These are phyloP conservation scores for Phylloboletellus chloephorus DNA, from an alignment of 1,284 basidiomycete species.

Conservation along the genomic window DNA sequence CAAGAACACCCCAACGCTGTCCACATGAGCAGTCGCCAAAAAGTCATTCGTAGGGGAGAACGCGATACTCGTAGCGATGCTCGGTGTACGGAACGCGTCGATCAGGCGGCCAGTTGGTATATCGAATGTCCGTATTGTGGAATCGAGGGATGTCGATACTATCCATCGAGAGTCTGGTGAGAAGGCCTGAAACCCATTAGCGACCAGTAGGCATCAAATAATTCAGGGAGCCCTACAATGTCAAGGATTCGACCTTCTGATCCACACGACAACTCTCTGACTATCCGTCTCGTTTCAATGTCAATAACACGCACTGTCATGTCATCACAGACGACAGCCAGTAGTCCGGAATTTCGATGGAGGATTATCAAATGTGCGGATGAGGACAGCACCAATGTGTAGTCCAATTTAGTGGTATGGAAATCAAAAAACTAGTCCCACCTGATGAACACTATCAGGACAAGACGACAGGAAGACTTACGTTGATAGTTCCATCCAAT, in stretches of 20 bases:
- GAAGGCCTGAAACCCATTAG: conserved; percentile 57
- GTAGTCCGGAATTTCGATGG: conserved; percentile 83
- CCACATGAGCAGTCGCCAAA: conserved; percentile 90
- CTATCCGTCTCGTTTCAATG: conserved; percentile 83
- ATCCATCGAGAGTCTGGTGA: conserved; percentile 95
- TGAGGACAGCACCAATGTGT: conserved; percentile 65
- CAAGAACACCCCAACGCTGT: conserved; percentile 89
- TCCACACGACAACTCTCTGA: conserved; percentile 76
- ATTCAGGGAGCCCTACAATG: conserved; percentile 47
- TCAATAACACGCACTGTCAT: conserved; percentile 82
- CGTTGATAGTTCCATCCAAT: conserved; percentile 83
- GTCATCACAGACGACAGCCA: conserved; percentile 85
- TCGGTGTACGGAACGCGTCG: conserved; percentile 88
- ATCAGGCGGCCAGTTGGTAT: conserved; percentile 90
- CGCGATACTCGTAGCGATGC: conserved; percentile 83
- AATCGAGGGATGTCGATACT: conserved; percentile 84
- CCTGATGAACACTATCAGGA: conserved; percentile 5
- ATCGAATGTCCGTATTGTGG: conserved; percentile 92
- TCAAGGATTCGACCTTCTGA: conserved; percentile 81
- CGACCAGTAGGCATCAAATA: background rate
- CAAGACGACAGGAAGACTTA: conserved; percentile 38
- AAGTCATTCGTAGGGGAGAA: conserved; percentile 97
- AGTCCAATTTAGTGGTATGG: conserved; percentile 69
- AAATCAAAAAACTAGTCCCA: conserved; percentile 88
- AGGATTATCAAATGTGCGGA: conserved; percentile 69